Evolutionary conservation across 192 early-diverging fungal genomes (phyloP).

Genomic region (Linnemannia hyalina): DNA sequence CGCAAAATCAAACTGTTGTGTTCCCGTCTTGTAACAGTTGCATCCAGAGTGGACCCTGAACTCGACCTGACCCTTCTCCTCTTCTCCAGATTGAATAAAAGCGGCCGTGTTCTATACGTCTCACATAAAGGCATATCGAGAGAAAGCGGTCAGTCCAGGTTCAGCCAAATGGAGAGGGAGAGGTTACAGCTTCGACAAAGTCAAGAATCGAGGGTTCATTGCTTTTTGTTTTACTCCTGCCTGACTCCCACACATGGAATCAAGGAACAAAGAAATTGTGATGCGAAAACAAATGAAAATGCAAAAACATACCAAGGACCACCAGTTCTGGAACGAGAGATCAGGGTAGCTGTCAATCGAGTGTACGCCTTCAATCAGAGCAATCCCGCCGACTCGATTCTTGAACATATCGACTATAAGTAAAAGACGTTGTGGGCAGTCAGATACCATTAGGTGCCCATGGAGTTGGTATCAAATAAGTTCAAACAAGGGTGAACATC

Average conservation of each 20-base stretch:
- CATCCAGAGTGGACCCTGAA: slow-evolving; percentile 16
- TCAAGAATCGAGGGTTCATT: background rate
- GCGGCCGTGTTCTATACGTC: slow-evolving; percentile 27
- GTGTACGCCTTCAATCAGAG: slow-evolving; percentile 24
- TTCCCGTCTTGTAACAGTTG: slow-evolving; percentile 29
- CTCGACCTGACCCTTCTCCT: slow-evolving; percentile 22
- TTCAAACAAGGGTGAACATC: background rate
- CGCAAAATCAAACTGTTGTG: slow-evolving; percentile 21
- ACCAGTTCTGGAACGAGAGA: slow-evolving; percentile 36
- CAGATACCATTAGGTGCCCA: background rate
- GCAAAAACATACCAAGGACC: slow-evolving; percentile 33
- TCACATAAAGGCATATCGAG: background rate
- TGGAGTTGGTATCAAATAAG: background rate
- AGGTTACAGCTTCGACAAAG: background rate
- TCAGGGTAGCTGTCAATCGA: slow-evolving; percentile 20
- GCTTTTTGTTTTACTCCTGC: background rate
- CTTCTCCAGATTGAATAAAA: slow-evolving; percentile 19
- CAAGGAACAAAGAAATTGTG: background rate
- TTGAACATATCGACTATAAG: slow-evolving; percentile 34
- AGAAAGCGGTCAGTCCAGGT: background rate
- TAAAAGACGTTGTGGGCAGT: background rate
- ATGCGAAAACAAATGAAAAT: background rate
- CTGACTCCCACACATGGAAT: background rate
- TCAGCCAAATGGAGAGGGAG: background rate
- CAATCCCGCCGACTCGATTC: slow-evolving; percentile 38